Evolutionary conservation across 768 basidiomycete genomes (phyloP).

Genomic region (Suillus discolor): DNA sequence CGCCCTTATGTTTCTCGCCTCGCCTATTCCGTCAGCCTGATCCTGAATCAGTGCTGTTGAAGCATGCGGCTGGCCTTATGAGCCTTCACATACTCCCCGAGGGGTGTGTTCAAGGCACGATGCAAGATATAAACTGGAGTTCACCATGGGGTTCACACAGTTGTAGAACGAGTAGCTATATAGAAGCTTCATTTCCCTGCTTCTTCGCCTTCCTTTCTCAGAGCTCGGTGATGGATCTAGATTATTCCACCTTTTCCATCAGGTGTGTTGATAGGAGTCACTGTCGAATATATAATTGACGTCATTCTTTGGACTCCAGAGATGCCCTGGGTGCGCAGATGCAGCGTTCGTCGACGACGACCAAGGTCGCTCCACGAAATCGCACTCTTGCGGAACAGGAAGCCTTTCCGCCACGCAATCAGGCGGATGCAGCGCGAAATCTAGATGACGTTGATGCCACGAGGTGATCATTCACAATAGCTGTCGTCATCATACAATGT

Average conservation of each 20-base stretch:
- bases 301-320: neutral
- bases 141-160: neutral
- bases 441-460: neutral
- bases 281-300: neutral
- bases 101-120: slow-evolving; percentile 3
- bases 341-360: neutral
- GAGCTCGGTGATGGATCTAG: neutral
- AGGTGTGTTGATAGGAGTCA: neutral
- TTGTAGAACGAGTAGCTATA: slow-evolving; percentile 1
- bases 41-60: neutral
- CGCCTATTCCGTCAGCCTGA: neutral
- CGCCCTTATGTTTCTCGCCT: neutral
- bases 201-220: slow-evolving; percentile 8
- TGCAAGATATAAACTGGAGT: slow-evolving; percentile 3
- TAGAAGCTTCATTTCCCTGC: slow-evolving; percentile 10
- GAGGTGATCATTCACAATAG: neutral
- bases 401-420: neutral
- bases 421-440: neutral
- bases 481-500: neutral
- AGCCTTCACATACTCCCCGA: neutral
- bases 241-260: slow-evolving; percentile 6
- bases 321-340: neutral
- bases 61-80: neutral
- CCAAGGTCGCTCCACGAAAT: neutral
- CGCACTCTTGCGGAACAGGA: neutral